Evolutionary conservation across 805 yeast species (phyloP), one percentile per base, ranked within the genome.

Genomic region (Lipomyces starkeyi): DNA sequence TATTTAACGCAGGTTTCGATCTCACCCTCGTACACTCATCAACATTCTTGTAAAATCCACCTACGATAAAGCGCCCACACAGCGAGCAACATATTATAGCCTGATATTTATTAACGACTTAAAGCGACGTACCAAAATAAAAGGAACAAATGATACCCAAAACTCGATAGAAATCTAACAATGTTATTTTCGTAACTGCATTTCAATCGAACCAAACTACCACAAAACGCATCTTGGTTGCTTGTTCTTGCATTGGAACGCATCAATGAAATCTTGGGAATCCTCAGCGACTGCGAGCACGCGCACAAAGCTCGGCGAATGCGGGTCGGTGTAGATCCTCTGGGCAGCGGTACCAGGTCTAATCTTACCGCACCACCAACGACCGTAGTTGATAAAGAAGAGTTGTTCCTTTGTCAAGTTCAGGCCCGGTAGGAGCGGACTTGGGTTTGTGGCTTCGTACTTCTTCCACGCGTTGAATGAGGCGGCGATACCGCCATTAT

Each of bases 151-250:
- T n/a, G 20, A 43, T 6, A 17, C 20, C 49, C 20, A 5, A 43
- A 43, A 17, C n/a, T 7, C 49, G 49, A 17, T 2, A 43, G 49
- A 43, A 3, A 37, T 37, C 40, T 11, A 52, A 52, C n/a, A 14
- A 54, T 4, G 32, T 5, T 29, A 54, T 14, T 13, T 14, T 20
- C 7, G 2, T 11, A 53, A 52, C 22, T 14, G 13, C 17, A n/a
- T 4, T 43, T 43, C 49, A 43, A 43, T 43, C 49, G 49, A 43
- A 43, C 22, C 22, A 59, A 8, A 90, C 93, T 71, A 94, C 66
- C 73, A 70, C 62, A 70, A 56, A 9, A 65, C 72, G 63, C 73
- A 70, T 32, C 64, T 61, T 3, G 71, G 72, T 59, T 54, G 22
- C 59, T 68, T 70, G 55, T 60, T 62, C 59, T 55, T 59, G 64